These are phyloP conservation scores for Penicillium nordicum DNA, from an alignment of 2,329 filamentous ascomycete species.

Conservation along the genomic window DNA sequence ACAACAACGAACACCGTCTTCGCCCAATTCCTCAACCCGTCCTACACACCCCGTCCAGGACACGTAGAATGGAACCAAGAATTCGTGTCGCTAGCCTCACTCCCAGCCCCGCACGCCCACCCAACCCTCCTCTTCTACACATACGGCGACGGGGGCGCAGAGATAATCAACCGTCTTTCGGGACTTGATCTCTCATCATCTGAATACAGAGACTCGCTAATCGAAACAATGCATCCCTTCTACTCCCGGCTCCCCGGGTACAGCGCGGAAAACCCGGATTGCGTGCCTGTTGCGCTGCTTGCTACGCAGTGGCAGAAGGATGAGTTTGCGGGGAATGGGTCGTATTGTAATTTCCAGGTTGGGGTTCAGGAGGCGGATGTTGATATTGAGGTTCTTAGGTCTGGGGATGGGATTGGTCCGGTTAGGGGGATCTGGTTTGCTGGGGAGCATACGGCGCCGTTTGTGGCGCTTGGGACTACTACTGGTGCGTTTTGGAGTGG, in stretches of 20 bases:
- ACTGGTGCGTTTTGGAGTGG: conserved; percentile 93
- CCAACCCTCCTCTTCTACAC: conserved; percentile 78
- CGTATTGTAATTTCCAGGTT: conserved; percentile 80
- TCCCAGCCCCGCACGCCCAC: conserved; percentile 59
- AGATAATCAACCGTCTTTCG: conserved; percentile 38
- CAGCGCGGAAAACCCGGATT: conserved; percentile 50
- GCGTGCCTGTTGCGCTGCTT: conserved; percentile 61
- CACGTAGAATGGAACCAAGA: conserved; percentile 69
- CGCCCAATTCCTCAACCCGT: conserved; percentile 70
- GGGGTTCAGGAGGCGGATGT: conserved; percentile 67
- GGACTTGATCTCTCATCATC: conserved; percentile 37
- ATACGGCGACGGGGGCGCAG: conserved; percentile 43
- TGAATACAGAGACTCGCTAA: conserved; percentile 54
- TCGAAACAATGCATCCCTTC: conserved; percentile 72
- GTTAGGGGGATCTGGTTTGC: conserved; percentile 76
- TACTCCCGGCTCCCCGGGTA: conserved; percentile 72
- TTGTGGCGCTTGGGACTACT: conserved; percentile 81
- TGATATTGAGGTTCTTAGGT: conserved; percentile 63
- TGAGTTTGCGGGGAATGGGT: conserved; percentile 74
- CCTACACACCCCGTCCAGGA: conserved; percentile 62
- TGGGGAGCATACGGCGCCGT: conserved; percentile 86
- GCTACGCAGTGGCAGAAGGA: conserved; percentile 78
- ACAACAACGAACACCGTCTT: conserved; percentile 53
- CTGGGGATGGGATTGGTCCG: conserved; percentile 46
- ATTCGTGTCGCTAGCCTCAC: conserved; percentile 69